These are phyloP conservation scores for Saksenaea oblongispora DNA, from an alignment of 371 early-diverging fungal species.

Conservation along the genomic window DNA sequence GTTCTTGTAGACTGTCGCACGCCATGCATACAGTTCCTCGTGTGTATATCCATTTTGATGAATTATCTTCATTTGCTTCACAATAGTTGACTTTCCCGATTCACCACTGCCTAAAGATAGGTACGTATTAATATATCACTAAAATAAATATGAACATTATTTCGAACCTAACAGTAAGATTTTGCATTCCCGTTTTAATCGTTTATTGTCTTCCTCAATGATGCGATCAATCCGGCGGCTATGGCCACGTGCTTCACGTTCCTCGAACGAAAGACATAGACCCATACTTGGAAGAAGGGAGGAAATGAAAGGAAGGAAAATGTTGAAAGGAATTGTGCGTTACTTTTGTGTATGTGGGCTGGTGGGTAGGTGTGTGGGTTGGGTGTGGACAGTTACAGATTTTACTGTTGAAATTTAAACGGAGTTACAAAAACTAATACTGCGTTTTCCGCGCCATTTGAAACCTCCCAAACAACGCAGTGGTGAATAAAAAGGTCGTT, in stretches of 20 bases:
- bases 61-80: slow-evolving; percentile 94
- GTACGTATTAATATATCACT: neutral
- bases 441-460: no score
- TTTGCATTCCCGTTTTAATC: slow-evolving; percentile 67
- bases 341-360: no score
- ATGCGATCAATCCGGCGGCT: slow-evolving; percentile 66
- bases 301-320: neutral
- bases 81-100: slow-evolving; percentile 89
- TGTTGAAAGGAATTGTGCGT: neutral
- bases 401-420: no score
- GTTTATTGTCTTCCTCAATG: slow-evolving; percentile 58
- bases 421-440: no score
- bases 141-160: neutral
- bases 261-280: slow-evolving; percentile 67
- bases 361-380: neutral
- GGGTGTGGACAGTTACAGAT: no score
- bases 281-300: slow-evolving; percentile 48
- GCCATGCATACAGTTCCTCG: slow-evolving; percentile 76
- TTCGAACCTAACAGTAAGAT: slow-evolving; percentile 68
- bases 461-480: no score
- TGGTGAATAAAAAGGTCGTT: no score
- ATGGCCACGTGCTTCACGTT: slow-evolving; percentile 52
- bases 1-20: slow-evolving; percentile 78
- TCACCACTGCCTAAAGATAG: slow-evolving; percentile 75
- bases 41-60: slow-evolving; percentile 84